Evolutionary conservation across 345 rosid species (phyloP), one percentile per base, ranked within the genome.

Genomic region (Brassica nigra): DNA sequence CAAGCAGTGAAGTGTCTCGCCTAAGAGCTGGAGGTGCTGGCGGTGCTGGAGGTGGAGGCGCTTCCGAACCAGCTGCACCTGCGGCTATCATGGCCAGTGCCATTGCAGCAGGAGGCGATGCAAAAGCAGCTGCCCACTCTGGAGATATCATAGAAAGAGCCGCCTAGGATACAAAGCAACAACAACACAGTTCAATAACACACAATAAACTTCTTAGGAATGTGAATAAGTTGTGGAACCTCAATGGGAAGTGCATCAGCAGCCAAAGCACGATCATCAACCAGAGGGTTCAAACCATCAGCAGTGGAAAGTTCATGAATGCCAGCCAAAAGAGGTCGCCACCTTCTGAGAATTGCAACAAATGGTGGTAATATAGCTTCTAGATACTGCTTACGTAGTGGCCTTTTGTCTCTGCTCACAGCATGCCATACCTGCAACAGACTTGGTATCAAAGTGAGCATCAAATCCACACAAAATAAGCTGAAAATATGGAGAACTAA

Each of bases 21-120:
- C 81, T 93, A 71, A 93, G 94, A 36, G 90, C 4, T 66, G 90
- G 14, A 16, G 97, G 91, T 71, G 71, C 76, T 7, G 76, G 82
- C 9, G 82, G 69, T 6, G 78, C 55, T 57, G 72, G 77, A 28
- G 77, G 77, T 64, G 92, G 83, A 0, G 91, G 88, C 65, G 86
- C 76, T 54, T 95, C 99, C 73, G 85, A 91, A 62, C 99, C 99
- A 31, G 96, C 88, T 80, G 98, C 97, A 27, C 99, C 99, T 58
- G 99, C 99, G 76, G 97, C 97, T 85, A 95, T 90, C 98, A 95
- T 95, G 54, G 99, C 97, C 80, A 95, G 85, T 44, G 99, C 98
- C 99, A 95, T 89, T 52, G 97, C 94, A 65, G 99, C 92, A 68
- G 99, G 99, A 71, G 99, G 99, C 54, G 99, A 95, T 33, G 98